phyloP scores from a whole-genome alignment of 179 eudicot species.

The Heliamphora pulchella region DNA sequence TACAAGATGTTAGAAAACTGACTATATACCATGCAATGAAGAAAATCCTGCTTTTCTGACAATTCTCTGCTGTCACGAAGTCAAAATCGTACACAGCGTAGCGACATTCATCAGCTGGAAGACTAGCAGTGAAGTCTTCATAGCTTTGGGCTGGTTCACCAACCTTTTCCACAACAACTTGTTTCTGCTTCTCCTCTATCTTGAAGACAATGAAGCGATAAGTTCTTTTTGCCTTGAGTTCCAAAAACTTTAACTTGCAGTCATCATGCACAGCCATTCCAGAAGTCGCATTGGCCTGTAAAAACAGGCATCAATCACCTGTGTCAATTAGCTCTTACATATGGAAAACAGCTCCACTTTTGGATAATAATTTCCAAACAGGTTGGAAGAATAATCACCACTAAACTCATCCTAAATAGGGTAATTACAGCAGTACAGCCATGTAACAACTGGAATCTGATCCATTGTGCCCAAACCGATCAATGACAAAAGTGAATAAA shows the following conservation, averaged over 20 bases:
- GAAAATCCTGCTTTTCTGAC: constrained; percentile 33
- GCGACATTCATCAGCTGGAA: constrained; percentile 32
- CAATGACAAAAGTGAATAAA: neutral
- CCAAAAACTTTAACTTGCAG: constrained; percentile 32
- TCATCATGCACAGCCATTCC: constrained; percentile 39
- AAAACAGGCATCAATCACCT: neutral
- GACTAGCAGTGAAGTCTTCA: constrained; percentile 30
- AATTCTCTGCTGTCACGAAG: constrained; percentile 30
- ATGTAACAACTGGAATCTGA: neutral
- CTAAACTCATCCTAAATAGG: neutral
- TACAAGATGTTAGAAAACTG: neutral
- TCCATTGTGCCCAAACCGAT: neutral
- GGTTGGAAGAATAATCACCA: neutral
- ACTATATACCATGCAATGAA: constrained; percentile 31
- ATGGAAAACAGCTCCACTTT: neutral
- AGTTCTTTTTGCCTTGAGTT: constrained; percentile 32
- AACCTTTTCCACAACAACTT: constrained; percentile 29
- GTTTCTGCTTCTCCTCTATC: constrained; percentile 37
- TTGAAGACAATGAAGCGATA: constrained; percentile 28
- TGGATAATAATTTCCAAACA: neutral
- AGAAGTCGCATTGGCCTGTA: constrained; percentile 34
- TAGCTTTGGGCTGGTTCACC: constrained; percentile 32
- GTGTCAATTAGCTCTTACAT: neutral
- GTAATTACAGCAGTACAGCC: neutral
- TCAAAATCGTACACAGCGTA: constrained; percentile 35